Evolutionary conservation across 2,329 filamentous ascomycete species (phyloP).

Genomic region (Hypoxylon sp.): DNA sequence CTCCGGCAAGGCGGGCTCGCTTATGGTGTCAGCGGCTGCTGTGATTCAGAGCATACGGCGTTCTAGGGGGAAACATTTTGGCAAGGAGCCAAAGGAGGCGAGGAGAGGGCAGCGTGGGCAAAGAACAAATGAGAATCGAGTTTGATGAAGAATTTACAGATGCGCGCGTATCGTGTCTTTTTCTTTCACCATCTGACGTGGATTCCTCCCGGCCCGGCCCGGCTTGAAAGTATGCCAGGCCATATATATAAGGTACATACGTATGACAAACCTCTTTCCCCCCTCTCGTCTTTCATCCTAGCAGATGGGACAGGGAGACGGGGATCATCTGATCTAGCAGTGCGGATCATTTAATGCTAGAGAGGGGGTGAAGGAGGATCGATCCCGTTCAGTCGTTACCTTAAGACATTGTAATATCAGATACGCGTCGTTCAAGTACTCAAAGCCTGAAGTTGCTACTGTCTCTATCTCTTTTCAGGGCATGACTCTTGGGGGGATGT

Average conservation of each 20-base stretch:
- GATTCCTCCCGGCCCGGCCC: not conserved
- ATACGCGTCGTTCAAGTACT: conserved; percentile 11
- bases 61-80: conserved; percentile 16
- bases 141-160: conserved; percentile 29
- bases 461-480: not conserved
- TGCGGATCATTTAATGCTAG: conserved; percentile 19
- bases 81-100: not conserved
- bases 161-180: conserved; percentile 19
- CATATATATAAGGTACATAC: conserved; percentile 25
- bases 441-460: conserved; percentile 7
- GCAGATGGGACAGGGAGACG: conserved; percentile 19
- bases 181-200: conserved; percentile 2
- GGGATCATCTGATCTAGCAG: conserved; percentile 7
- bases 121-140: conserved; percentile 27
- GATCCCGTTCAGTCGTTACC: conserved; percentile 29
- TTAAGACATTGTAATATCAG: conserved; percentile 28
- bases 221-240: conserved; percentile 12
- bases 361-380: conserved; percentile 5
- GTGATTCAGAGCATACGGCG: conserved; percentile 26
- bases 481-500: not conserved
- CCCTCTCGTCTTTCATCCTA: conserved; percentile 6
- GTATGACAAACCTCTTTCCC: conserved; percentile 4
- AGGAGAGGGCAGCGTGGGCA: conserved; percentile 7
- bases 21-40: conserved; percentile 11
- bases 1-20: conserved; percentile 8